Percentiles rank a stretch among this genome's conserved stretches.
Conservation (phyloP, 2,329 filamentous ascomycete genomes). For the Talaromyces atroroseus region DNA sequence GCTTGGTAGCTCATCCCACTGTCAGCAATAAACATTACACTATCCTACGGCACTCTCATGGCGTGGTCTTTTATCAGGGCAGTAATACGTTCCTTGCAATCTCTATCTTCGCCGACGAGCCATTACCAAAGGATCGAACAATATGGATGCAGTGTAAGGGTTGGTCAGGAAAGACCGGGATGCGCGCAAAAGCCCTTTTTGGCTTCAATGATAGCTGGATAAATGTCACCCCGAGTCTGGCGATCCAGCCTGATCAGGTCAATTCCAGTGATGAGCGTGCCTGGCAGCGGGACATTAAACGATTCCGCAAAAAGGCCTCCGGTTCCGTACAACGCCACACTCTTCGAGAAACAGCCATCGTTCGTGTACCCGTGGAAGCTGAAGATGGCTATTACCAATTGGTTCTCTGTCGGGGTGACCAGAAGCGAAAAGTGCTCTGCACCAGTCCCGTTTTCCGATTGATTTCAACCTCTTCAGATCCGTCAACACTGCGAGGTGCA, state of each 20-base stretch:
- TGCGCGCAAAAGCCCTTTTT: constrained; percentile 59
- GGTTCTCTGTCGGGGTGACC: constrained; percentile 53
- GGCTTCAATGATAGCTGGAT: constrained; percentile 58
- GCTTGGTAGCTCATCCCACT: constrained; percentile 57
- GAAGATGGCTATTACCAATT: constrained; percentile 65
- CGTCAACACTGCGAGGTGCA: constrained; percentile 59
- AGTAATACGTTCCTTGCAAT: constrained; percentile 59
- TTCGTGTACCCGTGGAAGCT: constrained; percentile 59
- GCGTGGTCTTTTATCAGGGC: constrained; percentile 62
- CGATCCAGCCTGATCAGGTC: constrained; percentile 46
- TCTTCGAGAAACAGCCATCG: constrained; percentile 58
- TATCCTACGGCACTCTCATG: constrained; percentile 61
- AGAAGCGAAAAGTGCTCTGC: constrained; percentile 54
- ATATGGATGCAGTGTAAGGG: constrained; percentile 66
- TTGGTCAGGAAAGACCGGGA: constrained; percentile 63
- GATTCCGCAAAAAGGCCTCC: constrained; percentile 54
- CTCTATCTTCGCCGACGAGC: constrained; percentile 57
- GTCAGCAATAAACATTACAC: constrained; percentile 63
- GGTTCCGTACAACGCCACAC: constrained; percentile 45
- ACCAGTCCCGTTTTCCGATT: constrained; percentile 63
- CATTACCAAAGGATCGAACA: constrained; percentile 53
- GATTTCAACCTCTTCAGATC: constrained; percentile 59
- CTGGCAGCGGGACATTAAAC: constrained; percentile 62
- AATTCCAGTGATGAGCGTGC: constrained; percentile 56
- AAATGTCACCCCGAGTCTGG: constrained; percentile 58